Percentiles rank a stretch among this genome's conserved stretches.
Conservation (phyloP, 2,329 filamentous ascomycete species). For the Kalmusia sp. region DNA sequence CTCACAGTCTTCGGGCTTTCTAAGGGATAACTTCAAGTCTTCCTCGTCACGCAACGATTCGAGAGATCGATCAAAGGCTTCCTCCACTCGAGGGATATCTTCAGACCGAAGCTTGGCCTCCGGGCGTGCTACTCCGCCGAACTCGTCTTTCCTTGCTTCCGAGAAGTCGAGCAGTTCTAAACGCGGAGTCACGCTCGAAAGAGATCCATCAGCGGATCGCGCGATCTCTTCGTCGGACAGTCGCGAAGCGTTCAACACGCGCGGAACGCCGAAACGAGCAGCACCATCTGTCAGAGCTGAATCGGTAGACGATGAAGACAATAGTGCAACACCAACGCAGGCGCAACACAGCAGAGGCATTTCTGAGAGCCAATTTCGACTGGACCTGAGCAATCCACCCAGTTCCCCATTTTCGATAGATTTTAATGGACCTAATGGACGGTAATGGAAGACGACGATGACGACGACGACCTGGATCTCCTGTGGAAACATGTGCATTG, state of each 20-base stretch:
- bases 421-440: conserved; percentile 33
- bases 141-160: conserved; percentile 27
- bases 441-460: conserved; percentile 6
- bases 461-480: background rate
- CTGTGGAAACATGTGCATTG: conserved; percentile 23
- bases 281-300: conserved; percentile 32
- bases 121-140: conserved; percentile 41
- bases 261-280: conserved; percentile 31
- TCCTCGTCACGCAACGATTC: conserved; percentile 39
- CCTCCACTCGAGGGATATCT: conserved; percentile 37
- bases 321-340: conserved; percentile 42
- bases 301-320: conserved; percentile 35
- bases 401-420: conserved; percentile 48
- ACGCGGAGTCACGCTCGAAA: conserved; percentile 28
- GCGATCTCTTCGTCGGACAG: conserved; percentile 38
- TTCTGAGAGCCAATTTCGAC: conserved; percentile 42
- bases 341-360: conserved; percentile 39
- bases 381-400: conserved; percentile 44
- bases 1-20: conserved; percentile 31
- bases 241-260: conserved; percentile 31
- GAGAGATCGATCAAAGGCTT: conserved; percentile 35
- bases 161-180: conserved; percentile 32
- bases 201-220: conserved; percentile 38
- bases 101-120: conserved; percentile 35
- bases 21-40: conserved; percentile 33